Base-by-base conservation (phyloP, 805 yeast species). In the Deakozyma indianensis region DNA sequence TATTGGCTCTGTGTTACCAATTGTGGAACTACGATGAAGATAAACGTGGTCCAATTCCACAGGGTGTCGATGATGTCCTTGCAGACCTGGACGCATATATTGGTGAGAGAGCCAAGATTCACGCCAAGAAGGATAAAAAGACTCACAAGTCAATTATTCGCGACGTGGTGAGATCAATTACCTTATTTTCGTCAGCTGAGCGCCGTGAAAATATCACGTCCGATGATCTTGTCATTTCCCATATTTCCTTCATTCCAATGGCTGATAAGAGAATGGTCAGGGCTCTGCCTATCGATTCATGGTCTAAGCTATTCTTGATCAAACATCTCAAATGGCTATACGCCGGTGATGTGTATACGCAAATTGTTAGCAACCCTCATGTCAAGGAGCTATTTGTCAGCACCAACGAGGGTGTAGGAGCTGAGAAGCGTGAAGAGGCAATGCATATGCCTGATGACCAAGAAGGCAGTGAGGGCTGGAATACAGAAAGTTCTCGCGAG, bases 101-200 rank as follows among this genome's bases (percentile, higher is more conserved):
- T 1, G 70, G 68, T 40, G 69, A 73, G 21, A 73, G 82, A 0
- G 65, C 78, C 3, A 77, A 78, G 47, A 74, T 69, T 44, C 56
- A 77, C 2, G 72, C 80, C 23, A 80, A 80, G 52, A 76, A 74
- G 54, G 83, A 78, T 49, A 79, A 76, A 56, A 72, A 71, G 48
- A 77, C 73, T 32, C 66, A 75, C 22, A 74, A 75, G 49, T 72
- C 83, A 1, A 66, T 79, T 1, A 76, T 78, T 58, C 67, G 78
- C 54, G 81, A 79, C 48, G 75, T 78, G 18, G 58, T 70, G 35
- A 60, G 60, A 29, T 75, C 81, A 0, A 62, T 78, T 9, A 66
- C 65, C 43, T 55, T 56, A 16, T 71, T 68, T 50, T 46, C 67
- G 53, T 53, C 60, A 44, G 44, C 64, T 50, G 49, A 61, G 50